Evolutionary conservation across 108 stramenopile species (phyloP), one percentile per base, ranked within the genome.

Genomic region (Cylindrotheca closterium): DNA sequence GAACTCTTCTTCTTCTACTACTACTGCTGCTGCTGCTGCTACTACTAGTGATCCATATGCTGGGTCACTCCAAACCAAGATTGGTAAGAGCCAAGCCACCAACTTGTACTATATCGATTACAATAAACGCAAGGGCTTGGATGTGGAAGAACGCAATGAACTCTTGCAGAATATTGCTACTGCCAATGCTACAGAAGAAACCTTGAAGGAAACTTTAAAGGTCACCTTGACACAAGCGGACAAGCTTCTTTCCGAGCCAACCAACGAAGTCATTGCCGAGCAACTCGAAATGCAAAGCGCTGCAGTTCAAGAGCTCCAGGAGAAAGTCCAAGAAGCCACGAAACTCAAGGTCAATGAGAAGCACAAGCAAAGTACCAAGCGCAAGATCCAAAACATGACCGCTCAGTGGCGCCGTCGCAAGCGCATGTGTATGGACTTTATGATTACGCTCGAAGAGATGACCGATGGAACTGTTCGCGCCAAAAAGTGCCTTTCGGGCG

Each of bases 61-160:
- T 10, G 84, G 76, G 2, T 83, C 86, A 7, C 66, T 89, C 24
- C 66, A 65, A 22, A 63, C 84, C 72, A 93, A 93, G 58, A 74
- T 65, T 30, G 91, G 87, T 0, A 70, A 79, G 18, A 88, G 73
- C 62, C 56, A 67, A 45, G 79, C 77, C 55, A 81, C 81, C 42
- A 74, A 48, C 26, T 67, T 93, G 18, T 93, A 93, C 75, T 89
- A 82, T 63, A 78, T 86, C 25, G 81, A 89, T 68, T 73, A 93
- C 65, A 76, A 67, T 30, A 82, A 89, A 51, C 62, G 74, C 1
- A 60, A 56, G 55, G 82, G 80, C 8, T 65, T 93, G 12, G 75
- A 75, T 30, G 60, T 54, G 2, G 85, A 86, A 1, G 75, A 71
- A 18, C 78, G 74, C 28, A 70, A 86, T 53, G 63, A 83, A 23